Evolutionary conservation across 768 basidiomycete genomes (phyloP), one percentile per base, ranked within the genome.

Genomic region (Lactarius hengduanensis): DNA sequence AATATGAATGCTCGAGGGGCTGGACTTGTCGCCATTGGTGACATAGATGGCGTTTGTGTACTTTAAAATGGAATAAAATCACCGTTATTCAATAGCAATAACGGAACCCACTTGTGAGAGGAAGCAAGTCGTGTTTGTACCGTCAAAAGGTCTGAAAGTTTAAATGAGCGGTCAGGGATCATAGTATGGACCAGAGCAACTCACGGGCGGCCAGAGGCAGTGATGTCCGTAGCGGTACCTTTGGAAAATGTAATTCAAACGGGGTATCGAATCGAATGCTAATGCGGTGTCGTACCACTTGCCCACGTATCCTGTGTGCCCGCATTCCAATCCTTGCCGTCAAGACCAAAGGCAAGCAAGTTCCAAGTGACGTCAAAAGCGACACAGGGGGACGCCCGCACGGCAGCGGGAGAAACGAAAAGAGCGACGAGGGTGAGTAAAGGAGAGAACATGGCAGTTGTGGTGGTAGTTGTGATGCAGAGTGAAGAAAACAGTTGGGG

Each of bases 1-100:
- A 66, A 97, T 90, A 79, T 94, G 87, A 59, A 97, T 76, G 63
- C 81, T 80, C 5, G 87, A 82, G 0, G 89, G 83, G 72, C 86
- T 90, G 28, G 86, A 78, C 11, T 82, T 77, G 76, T 96, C 92
- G 1, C 85, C 93, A 71, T 89, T 88, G 50, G 94, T 75, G 34
- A 95, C 86, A 72, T 96, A 96, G 73, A 96, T 81, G 45, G 92
- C 88, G 71, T 96, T 96, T 73, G 81, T 82, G 78, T 88, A 95
- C 85, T 96, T 69, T 16, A 55, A 15, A 34, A 26, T 26, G 4
- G 28, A 34, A n/a, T 2, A 15, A 26, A 67, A 28, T n/a, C 61
- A 26, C 13, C 41, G 28, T 54, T 11, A 53, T 45, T 26, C 45
- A 41, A 53, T 22, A 57, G 7, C 18, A 20, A 9, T 36, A n/a